Percentiles rank a stretch among this genome's conserved stretches.
Evolutionary conservation across 2,329 filamentous ascomycete species (phyloP).

Genomic region (Capronia epimyces): DNA sequence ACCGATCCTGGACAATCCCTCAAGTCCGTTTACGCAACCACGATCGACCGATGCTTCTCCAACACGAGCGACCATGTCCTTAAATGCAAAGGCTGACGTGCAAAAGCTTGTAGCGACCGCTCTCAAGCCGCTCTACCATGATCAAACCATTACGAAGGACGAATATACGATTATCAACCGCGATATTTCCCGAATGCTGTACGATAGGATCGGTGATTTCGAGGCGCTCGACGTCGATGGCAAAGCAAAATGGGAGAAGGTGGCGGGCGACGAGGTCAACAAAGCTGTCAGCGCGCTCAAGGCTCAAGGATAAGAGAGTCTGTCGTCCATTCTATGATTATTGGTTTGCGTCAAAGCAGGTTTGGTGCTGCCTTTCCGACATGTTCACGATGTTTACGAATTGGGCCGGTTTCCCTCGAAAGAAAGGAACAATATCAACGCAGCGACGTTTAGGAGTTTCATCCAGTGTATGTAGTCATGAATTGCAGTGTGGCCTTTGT

Average conservation of each 20-base stretch:
- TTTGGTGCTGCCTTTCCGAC: slow-evolving; percentile 6
- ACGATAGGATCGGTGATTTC: slow-evolving; percentile 58
- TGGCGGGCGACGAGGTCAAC: slow-evolving; percentile 72
- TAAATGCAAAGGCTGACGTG: slow-evolving; percentile 80
- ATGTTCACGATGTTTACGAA: slow-evolving; percentile 17
- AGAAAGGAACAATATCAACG: slow-evolving; percentile 1
- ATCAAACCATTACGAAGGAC: slow-evolving; percentile 73
- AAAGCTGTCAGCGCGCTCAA: slow-evolving; percentile 47
- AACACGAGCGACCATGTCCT: slow-evolving; percentile 60
- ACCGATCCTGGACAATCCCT: slow-evolving; percentile 29
- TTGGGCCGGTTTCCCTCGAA: slow-evolving; percentile 3
- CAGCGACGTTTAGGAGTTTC: background rate
- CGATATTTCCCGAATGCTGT: slow-evolving; percentile 79
- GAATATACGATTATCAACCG: slow-evolving; percentile 92
- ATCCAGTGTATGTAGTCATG: background rate
- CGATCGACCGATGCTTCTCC: slow-evolving; percentile 61
- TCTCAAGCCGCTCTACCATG: slow-evolving; percentile 75
- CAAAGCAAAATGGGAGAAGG: slow-evolving; percentile 65
- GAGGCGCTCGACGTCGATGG: slow-evolving; percentile 59
- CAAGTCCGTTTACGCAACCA: slow-evolving; percentile 44
- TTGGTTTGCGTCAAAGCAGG: slow-evolving; percentile 5
- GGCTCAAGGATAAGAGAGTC: slow-evolving; percentile 19
- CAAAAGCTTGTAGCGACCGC: slow-evolving; percentile 81
- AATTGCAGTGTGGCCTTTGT: background rate
- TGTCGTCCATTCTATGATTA: background rate